A percentile compares a stretch with the other conserved stretches of the same genome.
These are phyloP conservation scores for Lentinula lateritia DNA, from an alignment of 768 basidiomycete species.

Conservation along the genomic window DNA sequence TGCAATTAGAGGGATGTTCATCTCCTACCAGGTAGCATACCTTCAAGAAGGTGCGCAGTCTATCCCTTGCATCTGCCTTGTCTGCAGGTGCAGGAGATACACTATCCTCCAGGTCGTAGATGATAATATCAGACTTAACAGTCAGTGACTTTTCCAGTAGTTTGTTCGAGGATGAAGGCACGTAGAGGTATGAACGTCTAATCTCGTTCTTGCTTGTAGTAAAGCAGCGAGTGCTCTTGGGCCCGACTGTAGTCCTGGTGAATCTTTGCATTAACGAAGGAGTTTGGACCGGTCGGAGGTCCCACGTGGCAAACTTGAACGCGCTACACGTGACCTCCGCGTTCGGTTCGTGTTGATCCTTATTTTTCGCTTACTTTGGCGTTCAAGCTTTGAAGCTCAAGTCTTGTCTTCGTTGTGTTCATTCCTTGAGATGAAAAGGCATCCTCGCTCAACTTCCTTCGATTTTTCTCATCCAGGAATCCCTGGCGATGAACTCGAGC, in stretches of 20 bases:
- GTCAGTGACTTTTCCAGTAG: constrained; percentile 76
- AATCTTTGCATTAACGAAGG: neutral
- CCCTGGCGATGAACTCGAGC: constrained; percentile 65
- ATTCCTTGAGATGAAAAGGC: neutral
- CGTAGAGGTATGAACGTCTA: constrained; percentile 66
- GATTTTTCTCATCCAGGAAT: neutral
- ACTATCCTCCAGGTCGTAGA: constrained; percentile 89
- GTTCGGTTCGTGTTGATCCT: neutral
- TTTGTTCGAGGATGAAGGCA: constrained; percentile 73
- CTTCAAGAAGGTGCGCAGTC: constrained; percentile 49
- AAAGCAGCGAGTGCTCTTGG: neutral
- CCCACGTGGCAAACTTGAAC: neutral
- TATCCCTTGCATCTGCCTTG: constrained; percentile 53
- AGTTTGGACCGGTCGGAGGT: neutral
- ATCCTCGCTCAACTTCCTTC: neutral
- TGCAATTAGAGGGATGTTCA: neutral
- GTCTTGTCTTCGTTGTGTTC: neutral
- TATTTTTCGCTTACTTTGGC: neutral
- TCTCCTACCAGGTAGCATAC: constrained; percentile 27
- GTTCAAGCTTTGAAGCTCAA: neutral
- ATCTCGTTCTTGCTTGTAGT: constrained; percentile 12
- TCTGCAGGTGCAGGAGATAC: constrained; percentile 61
- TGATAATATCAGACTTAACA: constrained; percentile 53
- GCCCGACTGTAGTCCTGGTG: neutral
- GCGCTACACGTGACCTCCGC: constrained; percentile 1